A percentile compares a stretch with the other conserved stretches of the same genome.
Conservation (phyloP, 768 basidiomycete genomes). For the Tubosaeta sp. region DNA sequence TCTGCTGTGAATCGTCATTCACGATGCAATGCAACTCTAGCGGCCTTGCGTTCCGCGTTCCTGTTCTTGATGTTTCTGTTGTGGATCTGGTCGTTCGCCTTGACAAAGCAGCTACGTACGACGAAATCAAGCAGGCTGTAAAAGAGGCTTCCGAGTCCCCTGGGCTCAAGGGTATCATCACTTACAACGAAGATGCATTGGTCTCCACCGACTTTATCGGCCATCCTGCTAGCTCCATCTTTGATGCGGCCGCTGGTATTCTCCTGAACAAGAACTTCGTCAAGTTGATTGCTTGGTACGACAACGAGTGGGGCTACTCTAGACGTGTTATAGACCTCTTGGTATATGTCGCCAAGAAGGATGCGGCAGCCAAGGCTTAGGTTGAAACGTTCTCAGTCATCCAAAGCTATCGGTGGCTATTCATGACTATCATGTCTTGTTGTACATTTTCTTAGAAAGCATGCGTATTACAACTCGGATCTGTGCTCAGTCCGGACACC, state of each 20-base stretch:
- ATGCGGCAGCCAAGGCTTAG: conserved; percentile 32
- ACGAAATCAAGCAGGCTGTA: conserved; percentile 83
- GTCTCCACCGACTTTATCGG: conserved; percentile 95
- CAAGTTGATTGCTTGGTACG: conserved; percentile 96
- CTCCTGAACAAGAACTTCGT: conserved; percentile 89
- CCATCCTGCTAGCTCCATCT: conserved; percentile 75
- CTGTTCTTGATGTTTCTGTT: conserved; percentile 94
- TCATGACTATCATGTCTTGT: no score
- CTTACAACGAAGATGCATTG: conserved; percentile 89
- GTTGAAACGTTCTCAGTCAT: no score
- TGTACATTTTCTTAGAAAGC: no score
- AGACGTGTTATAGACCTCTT: conserved; percentile 89
- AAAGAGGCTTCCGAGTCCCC: conserved; percentile 71
- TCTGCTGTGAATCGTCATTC: not conserved
- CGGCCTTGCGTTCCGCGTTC: conserved; percentile 96
- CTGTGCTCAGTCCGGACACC: no score
- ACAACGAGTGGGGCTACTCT: conserved; percentile 95
- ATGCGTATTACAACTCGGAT: no score
- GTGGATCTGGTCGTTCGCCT: conserved; percentile 95
- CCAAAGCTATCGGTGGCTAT: no score
- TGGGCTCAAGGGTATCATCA: conserved; percentile 66
- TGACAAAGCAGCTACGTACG: conserved; percentile 82
- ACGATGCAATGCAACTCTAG: conserved; percentile 35
- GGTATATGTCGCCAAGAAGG: conserved; percentile 73
- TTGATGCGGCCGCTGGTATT: conserved; percentile 93